Conservation (phyloP, 768 basidiomycete species). For the Mycena pura region DNA sequence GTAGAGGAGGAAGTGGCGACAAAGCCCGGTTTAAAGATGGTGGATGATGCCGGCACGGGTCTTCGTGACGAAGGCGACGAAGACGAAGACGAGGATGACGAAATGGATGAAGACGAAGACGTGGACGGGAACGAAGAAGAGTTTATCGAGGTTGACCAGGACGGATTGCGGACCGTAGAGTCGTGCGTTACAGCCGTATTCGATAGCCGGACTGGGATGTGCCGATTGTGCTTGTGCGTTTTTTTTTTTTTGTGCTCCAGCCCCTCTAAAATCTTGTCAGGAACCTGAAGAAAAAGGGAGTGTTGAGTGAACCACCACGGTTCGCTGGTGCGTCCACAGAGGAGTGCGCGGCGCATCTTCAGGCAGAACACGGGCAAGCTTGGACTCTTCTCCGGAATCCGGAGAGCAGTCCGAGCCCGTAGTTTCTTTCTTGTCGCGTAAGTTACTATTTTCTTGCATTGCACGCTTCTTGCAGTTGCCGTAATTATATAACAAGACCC, state of each 20-base stretch:
- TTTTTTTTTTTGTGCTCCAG: background rate
- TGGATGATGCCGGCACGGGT: no score
- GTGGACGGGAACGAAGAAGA: conserved; percentile 43
- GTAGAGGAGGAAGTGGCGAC: conserved; percentile 12
- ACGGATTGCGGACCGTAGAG: conserved; percentile 46
- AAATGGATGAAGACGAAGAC: conserved; percentile 30
- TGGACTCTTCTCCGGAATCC: conserved; percentile 52
- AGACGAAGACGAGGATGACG: conserved; percentile 6
- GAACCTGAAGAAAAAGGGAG: conserved; percentile 30
- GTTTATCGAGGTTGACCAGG: conserved; percentile 45
- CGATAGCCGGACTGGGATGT: conserved; percentile 35
- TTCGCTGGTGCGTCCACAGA: conserved; percentile 48
- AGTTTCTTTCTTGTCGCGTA: background rate
- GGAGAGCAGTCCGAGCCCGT: background rate
- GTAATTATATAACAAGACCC: no score
- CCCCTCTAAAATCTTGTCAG: background rate
- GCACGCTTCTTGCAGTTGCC: no score
- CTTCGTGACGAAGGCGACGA: background rate
- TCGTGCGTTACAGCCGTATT: conserved; percentile 55
- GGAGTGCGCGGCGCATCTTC: conserved; percentile 55
- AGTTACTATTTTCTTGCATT: no score
- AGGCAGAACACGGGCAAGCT: conserved; percentile 52
- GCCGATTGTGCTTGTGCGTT: conserved; percentile 60
- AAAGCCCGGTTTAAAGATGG: no score
- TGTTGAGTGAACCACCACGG: conserved; percentile 37